These are phyloP conservation scores for Globisporangium cederbergense DNA, from an alignment of 352 stramenopile species.

Conservation along the genomic window DNA sequence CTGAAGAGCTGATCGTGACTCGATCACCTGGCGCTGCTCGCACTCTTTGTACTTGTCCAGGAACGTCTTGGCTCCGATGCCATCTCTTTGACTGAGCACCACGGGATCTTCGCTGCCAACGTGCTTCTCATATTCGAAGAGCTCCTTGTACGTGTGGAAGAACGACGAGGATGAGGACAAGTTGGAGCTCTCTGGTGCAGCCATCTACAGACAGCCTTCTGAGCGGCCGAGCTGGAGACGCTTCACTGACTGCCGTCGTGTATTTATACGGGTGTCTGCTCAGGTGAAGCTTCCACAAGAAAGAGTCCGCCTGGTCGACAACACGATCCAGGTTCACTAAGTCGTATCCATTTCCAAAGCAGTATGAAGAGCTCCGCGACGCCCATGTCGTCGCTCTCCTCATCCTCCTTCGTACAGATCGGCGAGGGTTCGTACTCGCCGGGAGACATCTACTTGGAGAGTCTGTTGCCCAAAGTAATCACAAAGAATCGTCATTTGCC, in stretches of 20 bases:
- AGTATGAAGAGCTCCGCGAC: conserved; percentile 17
- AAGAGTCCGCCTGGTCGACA: neutral
- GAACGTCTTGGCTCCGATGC: conserved; percentile 33
- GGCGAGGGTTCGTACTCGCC: conserved; percentile 49
- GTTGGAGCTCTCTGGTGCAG: neutral
- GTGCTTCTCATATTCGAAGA: conserved; percentile 68
- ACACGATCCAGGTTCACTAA: neutral
- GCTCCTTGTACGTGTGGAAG: conserved; percentile 52
- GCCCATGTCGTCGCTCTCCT: conserved; percentile 19
- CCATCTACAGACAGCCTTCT: neutral
- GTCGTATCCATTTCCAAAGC: neutral
- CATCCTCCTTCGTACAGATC: conserved; percentile 47
- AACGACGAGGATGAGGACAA: conserved; percentile 26
- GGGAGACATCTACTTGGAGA: conserved; percentile 54
- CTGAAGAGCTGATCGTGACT: conserved; percentile 5
- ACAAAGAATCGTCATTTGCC: neutral
- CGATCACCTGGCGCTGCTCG: conserved; percentile 25
- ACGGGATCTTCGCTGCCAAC: conserved; percentile 22
- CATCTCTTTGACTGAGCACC: conserved; percentile 6
- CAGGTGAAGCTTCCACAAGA: neutral
- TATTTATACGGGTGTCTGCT: neutral
- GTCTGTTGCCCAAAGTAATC: conserved; percentile 40
- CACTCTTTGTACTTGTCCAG: conserved; percentile 47
- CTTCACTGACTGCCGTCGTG: neutral
- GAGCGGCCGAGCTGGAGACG: neutral